These are phyloP conservation scores for Iberis pinnata DNA, from an alignment of 345 rosid species.

Conservation along the genomic window DNA sequence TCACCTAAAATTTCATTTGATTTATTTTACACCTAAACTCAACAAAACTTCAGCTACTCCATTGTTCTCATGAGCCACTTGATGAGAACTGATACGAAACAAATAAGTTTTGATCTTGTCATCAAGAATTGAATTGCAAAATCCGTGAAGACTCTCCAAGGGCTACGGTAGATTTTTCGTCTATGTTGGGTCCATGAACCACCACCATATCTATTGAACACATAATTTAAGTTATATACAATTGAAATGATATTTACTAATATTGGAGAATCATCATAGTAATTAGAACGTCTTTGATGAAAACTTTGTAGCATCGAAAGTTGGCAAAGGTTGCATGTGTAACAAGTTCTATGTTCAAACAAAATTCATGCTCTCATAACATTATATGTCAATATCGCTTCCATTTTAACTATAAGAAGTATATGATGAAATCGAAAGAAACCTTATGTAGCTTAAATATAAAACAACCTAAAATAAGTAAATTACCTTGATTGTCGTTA, in stretches of 20 bases:
- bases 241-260: neutral
- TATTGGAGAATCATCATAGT: conserved; percentile 31
- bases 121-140: conserved; percentile 18
- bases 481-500: conserved; percentile 46
- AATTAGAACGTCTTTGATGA: conserved; percentile 40
- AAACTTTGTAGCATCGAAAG: conserved; percentile 56
- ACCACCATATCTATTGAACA: conserved; percentile 39
- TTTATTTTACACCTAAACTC: too few species aligned
- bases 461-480: neutral
- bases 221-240: neutral
- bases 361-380: conserved; percentile 44
- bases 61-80: conserved; percentile 13
- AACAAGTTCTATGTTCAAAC: conserved; percentile 39
- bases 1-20: too few species aligned
- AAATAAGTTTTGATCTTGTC: conserved; percentile 29
- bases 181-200: conserved; percentile 37
- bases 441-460: conserved; percentile 32
- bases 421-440: neutral
- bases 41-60: conserved; percentile 23
- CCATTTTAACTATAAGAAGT: neutral
- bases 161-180: conserved; percentile 28
- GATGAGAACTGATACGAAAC: conserved; percentile 19
- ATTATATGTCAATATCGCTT: neutral
- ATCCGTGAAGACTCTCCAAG: conserved; percentile 34
- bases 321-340: conserved; percentile 50